Base-by-base conservation (phyloP, 75 land plant genomes). In the Adiantum capillusveneris region DNA sequence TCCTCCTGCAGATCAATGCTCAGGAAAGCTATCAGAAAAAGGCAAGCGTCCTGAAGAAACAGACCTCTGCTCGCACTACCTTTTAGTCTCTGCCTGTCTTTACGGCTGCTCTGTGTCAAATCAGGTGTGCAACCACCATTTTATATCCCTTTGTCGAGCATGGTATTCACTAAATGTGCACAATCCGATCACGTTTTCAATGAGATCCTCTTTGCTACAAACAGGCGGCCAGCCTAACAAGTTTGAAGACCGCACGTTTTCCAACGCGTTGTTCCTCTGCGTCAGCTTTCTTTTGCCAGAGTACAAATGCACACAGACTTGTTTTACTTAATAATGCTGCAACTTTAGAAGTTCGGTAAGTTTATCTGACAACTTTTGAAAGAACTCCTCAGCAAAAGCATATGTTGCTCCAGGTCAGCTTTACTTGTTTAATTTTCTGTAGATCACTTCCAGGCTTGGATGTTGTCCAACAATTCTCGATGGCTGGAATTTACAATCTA, bases 391-490 rank as follows among this genome's bases (percentile, higher is more conserved):
- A 34, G 37, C 37, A 34, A 5, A 5, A 5, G 3, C 37, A 34
- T 5, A 5, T 5, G 3, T 34, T 34, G 3, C 37, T 34, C 9
- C 9, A 5, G 7, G 9, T 34, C 37, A 34, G n/a, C 37, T 5
- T 3, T 9, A 34, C 7, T 34, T 34, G 9, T 5, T 34, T 9
- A 34, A 34, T 9, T 34, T 34, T 34, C 9, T 3, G 37, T 71
- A 73, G 76, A 64, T 73, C 76, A 29, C 27, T 73, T 44, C 76
- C 76, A 60, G 71, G 60, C 53, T 50, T 73, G 22, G 55, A 55
- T 26, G 45, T 56, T 18, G 21, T 67, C 27, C 44, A 67, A 43
- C 60, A 59, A 31, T 60, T 63, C 14, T 50, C 76, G 22, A 57
- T 73, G 58, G 55, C 54, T 45, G 27, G 27, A 13, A 49, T 56